These are phyloP conservation scores for Lepidium campestre DNA, from an alignment of 441 rosid genomes.

Conservation along the genomic window DNA sequence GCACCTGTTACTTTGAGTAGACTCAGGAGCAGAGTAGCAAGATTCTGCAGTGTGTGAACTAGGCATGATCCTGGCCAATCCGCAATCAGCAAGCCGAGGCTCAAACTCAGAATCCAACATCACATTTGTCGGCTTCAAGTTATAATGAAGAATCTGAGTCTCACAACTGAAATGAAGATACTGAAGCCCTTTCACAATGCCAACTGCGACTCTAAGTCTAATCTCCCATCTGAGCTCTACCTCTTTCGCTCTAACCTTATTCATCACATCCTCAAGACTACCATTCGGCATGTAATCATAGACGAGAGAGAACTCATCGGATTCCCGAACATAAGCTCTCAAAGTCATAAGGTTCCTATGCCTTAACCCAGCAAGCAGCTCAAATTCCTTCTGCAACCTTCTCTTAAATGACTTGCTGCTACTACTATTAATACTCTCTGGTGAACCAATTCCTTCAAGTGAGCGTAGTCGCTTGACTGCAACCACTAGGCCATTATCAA, in stretches of 20 bases:
- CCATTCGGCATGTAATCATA: slow-evolving; percentile 80
- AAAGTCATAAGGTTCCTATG: slow-evolving; percentile 84
- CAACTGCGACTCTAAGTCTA: slow-evolving; percentile 79
- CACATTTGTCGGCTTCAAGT: slow-evolving; percentile 85
- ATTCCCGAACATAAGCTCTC: slow-evolving; percentile 79
- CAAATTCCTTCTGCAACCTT: slow-evolving; percentile 73
- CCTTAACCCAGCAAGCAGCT: slow-evolving; percentile 72
- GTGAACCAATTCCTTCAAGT: slow-evolving; percentile 48
- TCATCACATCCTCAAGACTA: slow-evolving; percentile 84
- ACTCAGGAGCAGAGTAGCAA: slow-evolving; percentile 73
- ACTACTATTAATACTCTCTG: slow-evolving; percentile 27
- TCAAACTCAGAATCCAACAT: slow-evolving; percentile 91
- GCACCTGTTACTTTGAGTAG: slow-evolving; percentile 76
- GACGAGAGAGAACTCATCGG: slow-evolving; percentile 63
- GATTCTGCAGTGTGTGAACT: slow-evolving; percentile 41
- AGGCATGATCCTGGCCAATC: slow-evolving; percentile 63
- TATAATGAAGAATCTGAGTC: slow-evolving; percentile 71
- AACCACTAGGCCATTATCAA: slow-evolving; percentile 72
- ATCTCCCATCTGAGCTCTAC: slow-evolving; percentile 78
- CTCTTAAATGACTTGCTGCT: slow-evolving; percentile 66
- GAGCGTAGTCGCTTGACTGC: slow-evolving; percentile 80
- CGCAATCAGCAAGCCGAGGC: slow-evolving; percentile 79
- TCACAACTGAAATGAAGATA: slow-evolving; percentile 68
- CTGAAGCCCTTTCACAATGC: slow-evolving; percentile 79
- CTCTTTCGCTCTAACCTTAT: slow-evolving; percentile 53